Percentiles rank a stretch among this genome's conserved stretches.
phyloP scores from a whole-genome alignment of 2,329 filamentous ascomycete genomes.

The Zymoseptoria brevis region DNA sequence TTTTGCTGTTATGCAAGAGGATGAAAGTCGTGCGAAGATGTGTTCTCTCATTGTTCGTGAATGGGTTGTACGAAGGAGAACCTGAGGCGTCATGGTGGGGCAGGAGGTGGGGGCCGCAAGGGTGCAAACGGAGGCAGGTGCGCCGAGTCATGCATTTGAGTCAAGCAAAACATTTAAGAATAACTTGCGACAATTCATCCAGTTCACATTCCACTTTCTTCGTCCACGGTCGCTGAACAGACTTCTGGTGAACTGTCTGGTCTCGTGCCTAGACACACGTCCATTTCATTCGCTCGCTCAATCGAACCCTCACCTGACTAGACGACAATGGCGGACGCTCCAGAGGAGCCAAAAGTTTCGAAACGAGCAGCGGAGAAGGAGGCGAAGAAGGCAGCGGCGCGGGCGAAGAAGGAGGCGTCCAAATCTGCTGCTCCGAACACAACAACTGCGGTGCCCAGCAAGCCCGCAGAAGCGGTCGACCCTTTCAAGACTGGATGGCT shows the following conservation, averaged over 20 bases:
- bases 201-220: not conserved
- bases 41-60: not conserved
- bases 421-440: slow-evolving; percentile 25
- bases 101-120: not conserved
- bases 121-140: not conserved
- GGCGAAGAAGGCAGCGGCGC: slow-evolving; percentile 43
- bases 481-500: slow-evolving; percentile 45
- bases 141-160: not conserved
- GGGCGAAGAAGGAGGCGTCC: slow-evolving; percentile 35
- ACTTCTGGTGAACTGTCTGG: not conserved
- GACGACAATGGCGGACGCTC: slow-evolving; percentile 24
- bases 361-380: slow-evolving; percentile 44
- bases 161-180: not conserved
- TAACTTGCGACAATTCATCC: not conserved
- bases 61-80: not conserved
- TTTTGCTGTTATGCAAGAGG: not conserved
- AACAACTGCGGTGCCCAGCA: slow-evolving; percentile 1
- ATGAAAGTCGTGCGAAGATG: not conserved
- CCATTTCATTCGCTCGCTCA: not conserved
- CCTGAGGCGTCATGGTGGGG: not conserved
- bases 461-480: slow-evolving; percentile 37
- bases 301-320: not conserved
- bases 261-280: not conserved
- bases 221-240: not conserved
- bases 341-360: slow-evolving; percentile 32